Base-by-base conservation (phyloP, 2,329 filamentous ascomycete species). In the Apiospora hydei region DNA sequence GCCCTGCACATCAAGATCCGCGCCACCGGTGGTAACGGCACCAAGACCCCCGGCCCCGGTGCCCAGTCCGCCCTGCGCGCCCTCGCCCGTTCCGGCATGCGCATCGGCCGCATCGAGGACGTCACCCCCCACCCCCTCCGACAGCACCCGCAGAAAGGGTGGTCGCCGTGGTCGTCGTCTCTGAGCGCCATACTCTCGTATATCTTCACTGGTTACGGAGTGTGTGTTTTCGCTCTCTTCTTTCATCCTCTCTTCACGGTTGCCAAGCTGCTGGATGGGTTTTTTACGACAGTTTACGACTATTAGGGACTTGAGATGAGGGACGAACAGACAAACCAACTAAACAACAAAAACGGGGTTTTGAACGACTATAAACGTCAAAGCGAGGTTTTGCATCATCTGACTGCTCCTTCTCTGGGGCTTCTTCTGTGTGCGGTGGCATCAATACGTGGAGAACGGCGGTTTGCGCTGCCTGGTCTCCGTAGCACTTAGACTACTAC, bases 111-210 rank as follows among this genome's bases (percentile, higher is more conserved):
- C 84, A 99, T 99, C 83, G 96, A 99, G 93, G 96, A 99, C 86
- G 96, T 99, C 78, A 99, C 97, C 82, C 96, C 96, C 82, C 5
- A 99, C 96, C 75, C 96, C 97, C 82, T 99, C 96, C 87, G 96
- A 99, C 88, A 98, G 94, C 86, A 99, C 96, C 83, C 94, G 96
- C 89, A 95, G 96, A 90, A 99, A 99, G 95, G 96, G 96, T 90
- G 96, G 96, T 98, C 95, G 96, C 88, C 96, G 96, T 94, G 96
- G 96, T 98, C 96, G 96, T 89, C 96, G 96, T 98, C 94, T 99
- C 88, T 99, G 90, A 94, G 87, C 85, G 82, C 84, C 53, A 61
- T 61, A 76, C 84, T 80, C 26, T 76, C 75, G 73, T 72, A 51
- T 72, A 47, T 73, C 38, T 38, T 38, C 7, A 67, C 51, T 67